Evolutionary conservation across 2,329 filamentous ascomycete genomes (phyloP).

Genomic region (Alternaria alternata): DNA sequence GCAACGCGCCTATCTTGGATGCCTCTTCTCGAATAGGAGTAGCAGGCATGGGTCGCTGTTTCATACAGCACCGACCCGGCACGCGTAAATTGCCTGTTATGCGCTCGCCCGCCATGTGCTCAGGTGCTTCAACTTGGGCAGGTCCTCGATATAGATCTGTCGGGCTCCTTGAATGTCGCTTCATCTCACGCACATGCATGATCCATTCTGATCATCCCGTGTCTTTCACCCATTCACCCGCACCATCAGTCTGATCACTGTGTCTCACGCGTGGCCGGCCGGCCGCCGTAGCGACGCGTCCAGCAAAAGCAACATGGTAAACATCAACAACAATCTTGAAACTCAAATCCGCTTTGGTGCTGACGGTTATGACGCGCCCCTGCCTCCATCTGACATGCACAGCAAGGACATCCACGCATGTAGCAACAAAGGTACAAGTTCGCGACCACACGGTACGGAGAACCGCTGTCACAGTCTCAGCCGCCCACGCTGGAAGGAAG

Average conservation of each 20-base stretch:
- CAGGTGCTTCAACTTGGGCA: background rate
- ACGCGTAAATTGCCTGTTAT: constrained; percentile 42
- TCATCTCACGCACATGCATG: background rate
- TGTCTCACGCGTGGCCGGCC: background rate
- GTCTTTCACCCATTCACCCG: background rate
- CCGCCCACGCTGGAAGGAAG: constrained; percentile 24
- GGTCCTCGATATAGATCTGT: background rate
- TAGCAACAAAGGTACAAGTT: background rate
- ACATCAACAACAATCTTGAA: background rate
- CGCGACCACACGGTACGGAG: background rate
- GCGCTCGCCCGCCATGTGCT: constrained; percentile 20
- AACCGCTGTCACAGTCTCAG: constrained; percentile 25
- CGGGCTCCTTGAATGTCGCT: constrained; percentile 13
- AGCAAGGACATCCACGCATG: background rate
- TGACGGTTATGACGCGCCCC: background rate
- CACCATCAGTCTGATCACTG: background rate
- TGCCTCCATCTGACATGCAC: constrained; percentile 1
- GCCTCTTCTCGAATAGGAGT: constrained; percentile 5
- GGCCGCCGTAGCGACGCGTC: background rate
- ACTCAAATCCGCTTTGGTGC: background rate
- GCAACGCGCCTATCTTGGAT: constrained; percentile 2
- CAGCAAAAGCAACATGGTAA: constrained; percentile 6
- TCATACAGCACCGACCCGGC: constrained; percentile 35
- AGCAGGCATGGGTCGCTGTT: constrained; percentile 26
- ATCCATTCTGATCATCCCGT: background rate